Conservation (phyloP, 371 early-diverging fungal species). For the Syncephalastrum monosporum region DNA sequence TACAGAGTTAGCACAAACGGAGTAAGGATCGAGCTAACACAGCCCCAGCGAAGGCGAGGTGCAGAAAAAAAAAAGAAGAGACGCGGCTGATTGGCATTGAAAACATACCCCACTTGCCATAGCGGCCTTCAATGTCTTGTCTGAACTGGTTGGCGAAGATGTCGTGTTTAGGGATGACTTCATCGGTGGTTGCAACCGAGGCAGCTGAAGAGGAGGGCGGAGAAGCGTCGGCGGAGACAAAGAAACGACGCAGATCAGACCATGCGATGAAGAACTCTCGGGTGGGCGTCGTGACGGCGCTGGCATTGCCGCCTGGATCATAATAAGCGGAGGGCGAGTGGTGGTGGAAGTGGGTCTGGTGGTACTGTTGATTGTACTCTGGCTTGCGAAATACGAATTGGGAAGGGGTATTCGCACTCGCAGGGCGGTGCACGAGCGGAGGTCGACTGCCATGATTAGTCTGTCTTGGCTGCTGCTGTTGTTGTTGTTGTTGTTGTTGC, state of each 20-base stretch:
- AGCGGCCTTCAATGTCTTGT: constrained; percentile 28
- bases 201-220: constrained; percentile 12
- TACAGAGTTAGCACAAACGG: neutral
- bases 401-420: constrained; percentile 21
- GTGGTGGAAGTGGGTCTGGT: constrained; percentile 40
- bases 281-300: neutral
- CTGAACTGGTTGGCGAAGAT: constrained; percentile 29
- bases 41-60: neutral
- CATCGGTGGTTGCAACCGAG: constrained; percentile 1
- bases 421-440: constrained; percentile 15
- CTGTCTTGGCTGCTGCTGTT: neutral
- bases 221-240: constrained; percentile 21
- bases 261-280: constrained; percentile 19
- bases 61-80: neutral
- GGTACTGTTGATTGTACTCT: constrained; percentile 37
- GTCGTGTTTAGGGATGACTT: neutral
- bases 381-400: constrained; percentile 45
- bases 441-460: constrained; percentile 9
- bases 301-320: neutral
- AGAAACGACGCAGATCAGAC: constrained; percentile 28
- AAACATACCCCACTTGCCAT: constrained; percentile 32
- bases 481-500: neutral
- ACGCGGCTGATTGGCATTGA: constrained; percentile 13
- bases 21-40: no score
- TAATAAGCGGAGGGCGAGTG: constrained; percentile 1